Percentiles rank a stretch among this genome's conserved stretches.
These are phyloP conservation scores for Arabidopsis thaliana DNA, from an alignment of 345 rosid species.

Conservation along the genomic window DNA sequence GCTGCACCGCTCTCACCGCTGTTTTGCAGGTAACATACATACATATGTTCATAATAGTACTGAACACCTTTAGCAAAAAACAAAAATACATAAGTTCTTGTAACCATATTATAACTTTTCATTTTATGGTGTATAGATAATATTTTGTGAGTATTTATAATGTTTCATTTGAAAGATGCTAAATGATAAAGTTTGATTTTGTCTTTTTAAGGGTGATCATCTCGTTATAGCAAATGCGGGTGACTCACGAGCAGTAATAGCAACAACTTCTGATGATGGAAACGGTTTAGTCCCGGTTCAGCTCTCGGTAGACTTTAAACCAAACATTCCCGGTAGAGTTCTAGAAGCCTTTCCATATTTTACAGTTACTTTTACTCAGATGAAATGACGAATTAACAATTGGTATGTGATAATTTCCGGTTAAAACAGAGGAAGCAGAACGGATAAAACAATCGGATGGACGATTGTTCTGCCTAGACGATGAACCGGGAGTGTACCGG, in stretches of 20 bases:
- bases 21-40: conserved; percentile 68
- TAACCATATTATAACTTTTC: conserved; percentile 8
- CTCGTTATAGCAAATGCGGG: conserved; percentile 77
- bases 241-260: conserved; percentile 85
- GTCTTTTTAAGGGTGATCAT: conserved; percentile 45
- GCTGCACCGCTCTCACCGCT: conserved; percentile 76
- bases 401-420: conserved; percentile 13
- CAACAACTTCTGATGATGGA: conserved; percentile 57
- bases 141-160: not conserved
- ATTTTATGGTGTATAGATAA: not conserved
- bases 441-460: conserved; percentile 71
- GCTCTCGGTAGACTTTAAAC: conserved; percentile 81
- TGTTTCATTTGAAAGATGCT: not conserved
- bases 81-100: not conserved
- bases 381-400: not conserved
- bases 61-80: no score
- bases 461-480: conserved; percentile 62
- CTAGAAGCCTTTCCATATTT: not conserved
- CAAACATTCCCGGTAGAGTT: conserved; percentile 74
- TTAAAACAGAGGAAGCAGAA: conserved; percentile 80
- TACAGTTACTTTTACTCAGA: not conserved
- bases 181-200: not conserved
- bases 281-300: conserved; percentile 73
- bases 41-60: no score
- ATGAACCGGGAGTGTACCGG: conserved; percentile 83